Evolutionary conservation across 2,329 filamentous ascomycete species (phyloP).

Genomic region (Cladophialophora chaetospira): DNA sequence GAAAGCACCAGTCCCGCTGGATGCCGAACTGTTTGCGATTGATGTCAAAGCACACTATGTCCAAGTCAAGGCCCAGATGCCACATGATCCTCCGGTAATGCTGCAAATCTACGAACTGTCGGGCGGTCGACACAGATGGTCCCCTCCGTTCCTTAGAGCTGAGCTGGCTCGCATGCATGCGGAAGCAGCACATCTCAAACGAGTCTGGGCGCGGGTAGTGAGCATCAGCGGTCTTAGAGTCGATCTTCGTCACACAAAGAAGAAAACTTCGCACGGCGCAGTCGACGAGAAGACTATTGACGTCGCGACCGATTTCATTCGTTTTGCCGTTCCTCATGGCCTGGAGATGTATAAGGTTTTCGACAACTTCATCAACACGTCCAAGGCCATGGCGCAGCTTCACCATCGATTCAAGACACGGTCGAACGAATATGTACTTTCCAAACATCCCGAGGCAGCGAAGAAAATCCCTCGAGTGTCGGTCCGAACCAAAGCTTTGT

Average conservation of each 20-base stretch:
- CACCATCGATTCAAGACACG: constrained; percentile 88
- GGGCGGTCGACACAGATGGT: constrained; percentile 82
- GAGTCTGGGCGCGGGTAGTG: constrained; percentile 82
- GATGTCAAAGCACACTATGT: constrained; percentile 80
- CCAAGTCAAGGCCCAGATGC: constrained; percentile 86
- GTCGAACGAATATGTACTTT: constrained; percentile 82
- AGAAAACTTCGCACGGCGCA: constrained; percentile 63
- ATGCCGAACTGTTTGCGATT: constrained; percentile 71
- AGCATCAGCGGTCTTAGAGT: constrained; percentile 79
- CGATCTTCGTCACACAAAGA: constrained; percentile 75
- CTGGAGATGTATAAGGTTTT: constrained; percentile 85
- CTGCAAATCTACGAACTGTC: constrained; percentile 82
- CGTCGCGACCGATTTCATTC: constrained; percentile 78
- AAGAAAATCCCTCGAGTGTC: constrained; percentile 86
- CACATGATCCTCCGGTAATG: constrained; percentile 87
- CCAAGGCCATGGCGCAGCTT: constrained; percentile 87
- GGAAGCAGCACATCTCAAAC: constrained; percentile 77
- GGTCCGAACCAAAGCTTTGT: constrained; percentile 74
- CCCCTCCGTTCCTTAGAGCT: constrained; percentile 75
- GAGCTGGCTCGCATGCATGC: constrained; percentile 83
- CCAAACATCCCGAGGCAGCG: constrained; percentile 80
- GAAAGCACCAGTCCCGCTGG: constrained; percentile 27
- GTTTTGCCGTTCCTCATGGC: constrained; percentile 86
- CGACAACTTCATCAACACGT: constrained; percentile 87
- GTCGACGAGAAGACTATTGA: constrained; percentile 82